phyloP scores from a whole-genome alignment of 305 asterid genomes.

The Fraxinus platypoda region DNA sequence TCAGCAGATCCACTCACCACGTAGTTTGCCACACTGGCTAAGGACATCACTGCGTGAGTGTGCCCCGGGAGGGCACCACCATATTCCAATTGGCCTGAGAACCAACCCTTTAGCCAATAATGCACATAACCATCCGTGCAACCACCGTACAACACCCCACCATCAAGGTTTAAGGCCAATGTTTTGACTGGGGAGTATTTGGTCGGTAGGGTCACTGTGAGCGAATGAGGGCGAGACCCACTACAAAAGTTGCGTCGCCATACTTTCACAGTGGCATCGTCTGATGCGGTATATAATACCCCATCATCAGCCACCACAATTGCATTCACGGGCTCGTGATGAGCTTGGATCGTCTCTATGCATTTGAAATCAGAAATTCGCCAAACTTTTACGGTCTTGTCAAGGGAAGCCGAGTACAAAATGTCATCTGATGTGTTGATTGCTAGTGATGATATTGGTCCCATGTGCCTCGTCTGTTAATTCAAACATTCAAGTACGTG shows the following conservation, averaged over 20 bases:
- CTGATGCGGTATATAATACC: constrained; percentile 82
- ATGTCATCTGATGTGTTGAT: constrained; percentile 73
- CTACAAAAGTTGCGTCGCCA: constrained; percentile 87
- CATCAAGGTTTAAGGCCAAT: constrained; percentile 54
- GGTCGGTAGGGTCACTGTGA: constrained; percentile 75
- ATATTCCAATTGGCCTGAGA: constrained; percentile 77
- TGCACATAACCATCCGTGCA: constrained; percentile 71
- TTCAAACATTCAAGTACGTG: not conserved
- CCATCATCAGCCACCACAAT: constrained; percentile 79
- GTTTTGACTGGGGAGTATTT: constrained; percentile 81
- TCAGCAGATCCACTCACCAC: constrained; percentile 83
- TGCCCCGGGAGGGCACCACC: constrained; percentile 87
- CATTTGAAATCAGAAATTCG: constrained; percentile 75
- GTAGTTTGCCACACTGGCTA: constrained; percentile 46
- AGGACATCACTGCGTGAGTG: constrained; percentile 83
- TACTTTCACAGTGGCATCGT: constrained; percentile 80
- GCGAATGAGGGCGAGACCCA: constrained; percentile 75
- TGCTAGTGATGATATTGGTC: constrained; percentile 76
- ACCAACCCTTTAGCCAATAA: constrained; percentile 85
- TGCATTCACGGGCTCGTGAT: constrained; percentile 74
- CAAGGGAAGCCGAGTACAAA: constrained; percentile 73
- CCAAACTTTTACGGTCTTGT: constrained; percentile 82
- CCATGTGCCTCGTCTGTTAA: constrained; percentile 65
- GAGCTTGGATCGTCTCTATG: constrained; percentile 93
- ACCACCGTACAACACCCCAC: constrained; percentile 56